Evolutionary conservation across 2,329 filamentous ascomycete species (phyloP).

Genomic region (Akanthomyces lecanii): DNA sequence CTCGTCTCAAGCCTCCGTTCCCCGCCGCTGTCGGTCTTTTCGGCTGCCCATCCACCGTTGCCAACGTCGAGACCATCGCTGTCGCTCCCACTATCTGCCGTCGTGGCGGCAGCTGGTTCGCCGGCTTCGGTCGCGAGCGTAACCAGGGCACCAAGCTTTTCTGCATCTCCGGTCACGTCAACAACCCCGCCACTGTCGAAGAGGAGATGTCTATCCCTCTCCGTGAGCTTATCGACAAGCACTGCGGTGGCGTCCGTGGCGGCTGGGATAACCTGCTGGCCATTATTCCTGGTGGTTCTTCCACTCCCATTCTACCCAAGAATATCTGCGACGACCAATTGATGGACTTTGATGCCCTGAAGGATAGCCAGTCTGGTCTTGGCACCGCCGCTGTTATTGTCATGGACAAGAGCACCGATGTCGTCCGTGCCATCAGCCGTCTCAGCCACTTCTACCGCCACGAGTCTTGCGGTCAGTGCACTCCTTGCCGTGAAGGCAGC

Average conservation of each 20-base stretch:
- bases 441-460: conserved; percentile 97
- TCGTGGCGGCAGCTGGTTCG: conserved; percentile 90
- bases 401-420: conserved; percentile 97
- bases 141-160: conserved; percentile 97
- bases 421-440: conserved; percentile 88
- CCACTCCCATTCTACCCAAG: conserved; percentile 92
- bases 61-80: conserved; percentile 95
- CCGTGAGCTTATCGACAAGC: conserved; percentile 93
- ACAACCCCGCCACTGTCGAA: conserved; percentile 96
- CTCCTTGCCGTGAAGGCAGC: conserved; percentile 96
- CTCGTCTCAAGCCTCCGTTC: conserved; percentile 97
- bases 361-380: conserved; percentile 95
- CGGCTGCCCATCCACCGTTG: conserved; percentile 94
- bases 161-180: conserved; percentile 98
- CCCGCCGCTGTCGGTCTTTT: conserved; percentile 96
- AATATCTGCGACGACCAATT: conserved; percentile 86
- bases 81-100: conserved; percentile 95
- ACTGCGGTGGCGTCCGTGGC: conserved; percentile 93
- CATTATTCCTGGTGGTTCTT: conserved; percentile 93
- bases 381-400: conserved; percentile 97
- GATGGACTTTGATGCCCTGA: conserved; percentile 98
- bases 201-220: conserved; percentile 99
- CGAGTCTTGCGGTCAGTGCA: conserved; percentile 97
- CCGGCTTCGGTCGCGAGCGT: conserved; percentile 86
- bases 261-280: conserved; percentile 98